Percentiles rank a stretch among this genome's conserved stretches.
These are phyloP conservation scores for Pterocarpus santalinus DNA, from an alignment of 306 rosid species.

Conservation along the genomic window DNA sequence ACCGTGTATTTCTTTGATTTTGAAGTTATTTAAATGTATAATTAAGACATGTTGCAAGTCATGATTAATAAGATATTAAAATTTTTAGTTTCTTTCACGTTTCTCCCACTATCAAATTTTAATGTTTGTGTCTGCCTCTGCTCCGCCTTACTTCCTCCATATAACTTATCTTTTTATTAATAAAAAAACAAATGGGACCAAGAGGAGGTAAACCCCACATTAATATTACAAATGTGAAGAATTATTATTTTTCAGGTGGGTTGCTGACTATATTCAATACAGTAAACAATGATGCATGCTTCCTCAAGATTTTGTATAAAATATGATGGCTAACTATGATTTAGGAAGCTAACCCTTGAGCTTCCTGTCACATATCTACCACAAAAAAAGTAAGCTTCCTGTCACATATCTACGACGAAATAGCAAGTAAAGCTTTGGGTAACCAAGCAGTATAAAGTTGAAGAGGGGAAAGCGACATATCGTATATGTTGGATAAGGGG, in stretches of 20 bases:
- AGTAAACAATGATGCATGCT: neutral
- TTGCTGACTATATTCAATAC: neutral
- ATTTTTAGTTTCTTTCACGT: slow-evolving; percentile 45
- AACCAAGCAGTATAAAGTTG: slow-evolving; percentile 19
- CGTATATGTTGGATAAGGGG: neutral
- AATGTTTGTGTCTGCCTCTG: neutral
- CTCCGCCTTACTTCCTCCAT: neutral
- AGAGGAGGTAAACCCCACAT: neutral
- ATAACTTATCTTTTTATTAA: neutral
- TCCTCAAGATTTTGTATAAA: neutral
- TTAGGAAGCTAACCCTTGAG: neutral
- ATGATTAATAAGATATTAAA: slow-evolving; percentile 11
- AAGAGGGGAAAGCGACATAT: neutral
- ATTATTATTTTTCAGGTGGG: slow-evolving; percentile 17
- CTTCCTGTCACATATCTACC: neutral
- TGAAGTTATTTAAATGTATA: slow-evolving; percentile 27
- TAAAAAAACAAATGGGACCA: slow-evolving; percentile 17
- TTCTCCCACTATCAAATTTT: slow-evolving; percentile 24
- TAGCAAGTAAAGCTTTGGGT: neutral
- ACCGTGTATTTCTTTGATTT: neutral
- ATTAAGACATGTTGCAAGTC: slow-evolving; percentile 2
- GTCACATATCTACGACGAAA: too few relatives aligned
- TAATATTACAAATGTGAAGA: slow-evolving; percentile 12
- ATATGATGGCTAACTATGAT: neutral
- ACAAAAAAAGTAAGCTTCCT: neutral